Evolutionary conservation across 1,284 basidiomycete species (phyloP).

Genomic region (Malassezia equina): DNA sequence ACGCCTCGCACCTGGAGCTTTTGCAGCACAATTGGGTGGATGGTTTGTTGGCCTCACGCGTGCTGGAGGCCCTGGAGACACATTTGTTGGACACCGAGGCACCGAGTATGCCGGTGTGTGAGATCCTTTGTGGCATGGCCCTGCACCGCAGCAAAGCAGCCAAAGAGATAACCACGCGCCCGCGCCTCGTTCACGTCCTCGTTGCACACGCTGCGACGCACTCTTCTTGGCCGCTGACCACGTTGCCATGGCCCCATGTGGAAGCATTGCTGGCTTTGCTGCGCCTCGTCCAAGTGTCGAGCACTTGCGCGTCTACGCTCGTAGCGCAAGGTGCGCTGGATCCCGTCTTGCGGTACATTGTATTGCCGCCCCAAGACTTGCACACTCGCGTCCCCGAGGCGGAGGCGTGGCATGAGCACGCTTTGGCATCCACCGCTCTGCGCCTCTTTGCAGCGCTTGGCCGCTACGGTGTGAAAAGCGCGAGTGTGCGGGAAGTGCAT

Average conservation of each 20-base stretch:
- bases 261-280: conserved; percentile 57
- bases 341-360: conserved; percentile 65
- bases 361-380: conserved; percentile 53
- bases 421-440: conserved; percentile 58
- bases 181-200: conserved; percentile 3
- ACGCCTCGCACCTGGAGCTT: conserved; percentile 14
- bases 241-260: conserved; percentile 13
- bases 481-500: conserved; percentile 52
- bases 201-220: conserved; percentile 1
- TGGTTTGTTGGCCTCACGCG: background rate
- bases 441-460: conserved; percentile 61
- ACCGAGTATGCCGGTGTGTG: background rate
- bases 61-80: background rate
- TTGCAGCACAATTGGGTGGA: conserved; percentile 12
- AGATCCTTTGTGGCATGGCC: background rate
- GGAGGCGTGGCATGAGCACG: conserved; percentile 9
- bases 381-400: background rate
- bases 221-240: conserved; percentile 2
- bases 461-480: conserved; percentile 66
- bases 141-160: background rate
- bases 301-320: conserved; percentile 59
- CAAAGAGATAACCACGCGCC: background rate
- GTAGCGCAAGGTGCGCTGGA: conserved; percentile 54
- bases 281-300: conserved; percentile 58
- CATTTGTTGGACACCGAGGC: background rate